phyloP scores from a whole-genome alignment of 73 alveolate genomes.

The Urostyla sp. region DNA sequence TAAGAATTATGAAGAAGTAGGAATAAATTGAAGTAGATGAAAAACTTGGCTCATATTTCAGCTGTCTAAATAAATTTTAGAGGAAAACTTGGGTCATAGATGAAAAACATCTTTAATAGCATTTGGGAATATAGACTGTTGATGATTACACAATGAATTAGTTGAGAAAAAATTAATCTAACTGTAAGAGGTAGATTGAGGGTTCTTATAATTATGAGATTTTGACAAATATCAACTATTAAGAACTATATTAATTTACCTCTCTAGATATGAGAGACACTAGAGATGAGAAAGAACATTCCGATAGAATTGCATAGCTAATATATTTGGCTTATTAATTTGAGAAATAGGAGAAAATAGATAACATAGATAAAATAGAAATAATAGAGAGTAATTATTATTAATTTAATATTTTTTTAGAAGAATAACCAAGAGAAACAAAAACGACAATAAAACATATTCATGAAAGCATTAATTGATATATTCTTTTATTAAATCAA shows the following conservation, averaged over 20 bases:
- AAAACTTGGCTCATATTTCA: slow-evolving; percentile 23
- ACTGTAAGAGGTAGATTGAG: neutral
- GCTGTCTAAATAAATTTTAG: slow-evolving; percentile 4
- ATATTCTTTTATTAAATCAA: no score
- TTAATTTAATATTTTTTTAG: no score
- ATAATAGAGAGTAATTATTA: no score
- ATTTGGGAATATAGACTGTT: slow-evolving; percentile 12
- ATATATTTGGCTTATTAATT: slow-evolving; percentile 24
- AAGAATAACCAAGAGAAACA: no score
- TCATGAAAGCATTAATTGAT: no score
- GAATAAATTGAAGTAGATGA: slow-evolving; percentile 50
- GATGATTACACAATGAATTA: slow-evolving; percentile 22
- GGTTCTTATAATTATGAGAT: slow-evolving; percentile 43
- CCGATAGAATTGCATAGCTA: slow-evolving; percentile 19
- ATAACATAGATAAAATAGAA: no score
- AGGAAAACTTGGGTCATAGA: slow-evolving; percentile 42
- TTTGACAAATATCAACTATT: slow-evolving; percentile 22
- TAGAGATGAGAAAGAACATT: slow-evolving; percentile 31
- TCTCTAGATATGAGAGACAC: slow-evolving; percentile 46
- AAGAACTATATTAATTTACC: slow-evolving; percentile 37
- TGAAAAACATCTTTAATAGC: slow-evolving; percentile 29
- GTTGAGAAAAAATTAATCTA: neutral
- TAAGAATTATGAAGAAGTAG: neutral
- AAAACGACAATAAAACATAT: no score
- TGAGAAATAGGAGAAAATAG: no score